A percentile compares a stretch with the other conserved stretches of the same genome.
phyloP scores from a whole-genome alignment of 2,329 filamentous ascomycete species.

The Neonectria sp. region DNA sequence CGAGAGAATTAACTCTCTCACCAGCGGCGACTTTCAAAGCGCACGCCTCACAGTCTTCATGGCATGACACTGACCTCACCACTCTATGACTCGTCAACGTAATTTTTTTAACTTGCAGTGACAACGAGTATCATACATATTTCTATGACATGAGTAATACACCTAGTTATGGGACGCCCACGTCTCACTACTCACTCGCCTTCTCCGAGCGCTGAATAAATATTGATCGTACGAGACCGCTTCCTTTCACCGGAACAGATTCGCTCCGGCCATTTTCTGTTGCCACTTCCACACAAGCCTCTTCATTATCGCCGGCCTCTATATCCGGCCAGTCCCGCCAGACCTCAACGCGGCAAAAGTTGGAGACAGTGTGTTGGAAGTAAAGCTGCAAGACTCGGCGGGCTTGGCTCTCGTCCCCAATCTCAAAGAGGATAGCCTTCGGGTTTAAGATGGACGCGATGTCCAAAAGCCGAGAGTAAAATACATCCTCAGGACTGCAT shows the following conservation, averaged over 20 bases:
- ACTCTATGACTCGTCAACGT: background rate
- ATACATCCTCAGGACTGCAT: conserved; percentile 65
- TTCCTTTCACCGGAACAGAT: conserved; percentile 60
- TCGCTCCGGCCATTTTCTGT: conserved; percentile 24
- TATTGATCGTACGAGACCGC: conserved; percentile 65
- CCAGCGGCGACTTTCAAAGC: conserved; percentile 1
- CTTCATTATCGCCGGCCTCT: conserved; percentile 48
- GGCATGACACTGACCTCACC: too few relatives aligned
- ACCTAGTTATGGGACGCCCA: background rate
- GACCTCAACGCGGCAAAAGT: conserved; percentile 68
- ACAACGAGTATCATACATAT: background rate
- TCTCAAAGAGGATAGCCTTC: conserved; percentile 76
- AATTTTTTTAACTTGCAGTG: background rate
- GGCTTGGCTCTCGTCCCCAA: conserved; percentile 80
- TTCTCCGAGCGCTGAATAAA: conserved; percentile 34
- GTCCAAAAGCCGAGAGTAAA: conserved; percentile 77
- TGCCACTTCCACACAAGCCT: conserved; percentile 41
- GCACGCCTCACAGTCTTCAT: conserved; percentile 2
- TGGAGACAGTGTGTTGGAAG: conserved; percentile 44
- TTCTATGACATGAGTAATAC: background rate
- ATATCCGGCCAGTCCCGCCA: conserved; percentile 79
- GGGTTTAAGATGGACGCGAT: conserved; percentile 66
- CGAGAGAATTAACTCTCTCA: conserved; percentile 14
- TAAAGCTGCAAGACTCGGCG: conserved; percentile 71
- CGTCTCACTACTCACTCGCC: background rate